Conservation (phyloP, 2,329 filamentous ascomycete genomes). For the Taxawa tesnikishii region DNA sequence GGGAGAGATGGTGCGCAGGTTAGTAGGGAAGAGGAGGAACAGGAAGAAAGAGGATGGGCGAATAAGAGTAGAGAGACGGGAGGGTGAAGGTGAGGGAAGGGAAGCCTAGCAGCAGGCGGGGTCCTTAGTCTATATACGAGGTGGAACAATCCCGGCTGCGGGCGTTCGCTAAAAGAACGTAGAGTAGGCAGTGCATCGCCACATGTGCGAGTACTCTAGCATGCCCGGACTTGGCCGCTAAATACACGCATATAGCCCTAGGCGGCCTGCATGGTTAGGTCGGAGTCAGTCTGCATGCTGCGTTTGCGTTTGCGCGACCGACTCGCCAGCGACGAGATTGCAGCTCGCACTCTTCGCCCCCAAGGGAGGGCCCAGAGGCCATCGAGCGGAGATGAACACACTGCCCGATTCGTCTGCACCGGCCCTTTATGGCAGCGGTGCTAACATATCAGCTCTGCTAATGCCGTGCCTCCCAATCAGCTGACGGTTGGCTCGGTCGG, state of each 20-base stretch:
- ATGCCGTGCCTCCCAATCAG: not conserved
- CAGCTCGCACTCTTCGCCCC: not conserved
- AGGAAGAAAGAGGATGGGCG: conserved; percentile 3
- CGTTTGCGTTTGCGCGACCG: not conserved
- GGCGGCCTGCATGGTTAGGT: not conserved
- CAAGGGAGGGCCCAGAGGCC: not conserved
- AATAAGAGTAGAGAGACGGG: conserved; percentile 2
- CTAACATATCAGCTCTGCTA: not conserved
- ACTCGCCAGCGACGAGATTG: not conserved
- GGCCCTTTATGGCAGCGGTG: not conserved
- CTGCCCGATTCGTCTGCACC: not conserved
- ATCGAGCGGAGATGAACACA: not conserved
- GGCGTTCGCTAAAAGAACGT: conserved; percentile 2
- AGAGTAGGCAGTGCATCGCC: conserved; percentile 1
- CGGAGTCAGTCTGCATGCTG: not conserved
- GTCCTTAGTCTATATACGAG: conserved; percentile 3
- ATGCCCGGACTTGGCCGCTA: no score
- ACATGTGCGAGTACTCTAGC: not conserved
- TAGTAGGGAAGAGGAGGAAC: conserved; percentile 2
- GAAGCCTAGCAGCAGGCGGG: conserved; percentile 5
- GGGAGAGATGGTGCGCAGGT: conserved; percentile 4
- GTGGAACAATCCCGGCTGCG: not conserved
- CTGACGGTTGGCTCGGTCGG: not conserved
- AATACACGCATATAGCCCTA: not conserved
- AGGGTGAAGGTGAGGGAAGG: conserved; percentile 4